Evolutionary conservation across 257 asterid species (phyloP).

Genomic region (Ocimum tenuiflorum): DNA sequence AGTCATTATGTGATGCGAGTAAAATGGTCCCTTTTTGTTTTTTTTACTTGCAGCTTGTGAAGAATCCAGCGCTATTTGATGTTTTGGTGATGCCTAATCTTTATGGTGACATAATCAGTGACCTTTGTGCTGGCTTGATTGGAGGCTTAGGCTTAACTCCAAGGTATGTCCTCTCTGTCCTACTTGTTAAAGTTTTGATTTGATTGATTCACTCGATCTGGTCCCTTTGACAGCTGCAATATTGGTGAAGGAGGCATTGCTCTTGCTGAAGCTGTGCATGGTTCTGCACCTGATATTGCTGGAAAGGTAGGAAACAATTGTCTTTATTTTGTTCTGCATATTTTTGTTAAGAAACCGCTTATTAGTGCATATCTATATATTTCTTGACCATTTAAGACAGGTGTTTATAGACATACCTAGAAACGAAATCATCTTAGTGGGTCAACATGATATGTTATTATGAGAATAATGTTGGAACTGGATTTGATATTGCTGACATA

Average conservation of each 20-base stretch:
- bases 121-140: conserved; percentile 74
- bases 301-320: conserved; percentile 60
- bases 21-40: conserved; percentile 8
- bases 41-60: conserved; percentile 58
- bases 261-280: conserved; percentile 99
- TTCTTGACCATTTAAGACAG: too few species aligned
- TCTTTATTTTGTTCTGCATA: neutral
- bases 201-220: conserved; percentile 1
- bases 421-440: too few species aligned
- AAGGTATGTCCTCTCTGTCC: conserved; percentile 41
- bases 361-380: neutral
- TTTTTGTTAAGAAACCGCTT: neutral
- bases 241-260: conserved; percentile 98
- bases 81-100: conserved; percentile 75
- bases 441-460: too few species aligned
- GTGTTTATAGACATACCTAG: too few species aligned
- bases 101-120: conserved; percentile 71
- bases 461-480: too few species aligned
- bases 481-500: too few species aligned
- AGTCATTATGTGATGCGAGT: neutral
- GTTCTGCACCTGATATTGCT: conserved; percentile 99
- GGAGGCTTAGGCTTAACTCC: conserved; percentile 98
- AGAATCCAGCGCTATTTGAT: conserved; percentile 74
- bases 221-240: conserved; percentile 47
- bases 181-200: neutral